Percentiles rank a stretch among this genome's conserved stretches.
phyloP scores from a whole-genome alignment of 768 basidiomycete genomes.

The Mycena capillaripes region DNA sequence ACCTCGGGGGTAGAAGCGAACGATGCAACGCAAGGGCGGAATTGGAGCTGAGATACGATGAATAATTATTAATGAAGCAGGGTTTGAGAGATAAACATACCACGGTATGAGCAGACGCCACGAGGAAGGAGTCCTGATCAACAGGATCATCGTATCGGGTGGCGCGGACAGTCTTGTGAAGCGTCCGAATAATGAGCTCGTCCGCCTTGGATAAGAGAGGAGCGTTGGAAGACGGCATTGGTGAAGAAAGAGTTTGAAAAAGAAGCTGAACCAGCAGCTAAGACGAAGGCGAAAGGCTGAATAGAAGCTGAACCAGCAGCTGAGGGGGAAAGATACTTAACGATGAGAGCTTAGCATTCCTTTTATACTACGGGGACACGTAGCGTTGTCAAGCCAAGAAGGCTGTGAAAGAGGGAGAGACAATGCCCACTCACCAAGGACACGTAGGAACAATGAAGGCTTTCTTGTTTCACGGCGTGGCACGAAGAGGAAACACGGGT shows the following conservation, averaged over 20 bases:
- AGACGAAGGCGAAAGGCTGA: not conserved
- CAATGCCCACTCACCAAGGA: not conserved
- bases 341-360: too few relatives aligned
- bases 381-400: too few relatives aligned
- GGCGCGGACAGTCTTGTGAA: conserved; percentile 11
- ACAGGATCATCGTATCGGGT: conserved; percentile 18
- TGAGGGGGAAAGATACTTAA: conserved; percentile 13
- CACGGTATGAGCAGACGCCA: conserved; percentile 1
- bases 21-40: not conserved
- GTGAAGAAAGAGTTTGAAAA: not conserved
- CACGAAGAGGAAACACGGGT: too few relatives aligned
- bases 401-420: not conserved
- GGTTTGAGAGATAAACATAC: not conserved
- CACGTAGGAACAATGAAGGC: conserved; percentile 5
- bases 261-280: not conserved
- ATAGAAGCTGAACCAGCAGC: not conserved
- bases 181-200: not conserved
- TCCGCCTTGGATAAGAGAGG: conserved; percentile 1
- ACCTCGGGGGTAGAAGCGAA: not conserved
- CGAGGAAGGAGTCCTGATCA: conserved; percentile 19
- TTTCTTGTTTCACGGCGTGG: not conserved
- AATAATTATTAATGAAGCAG: not conserved
- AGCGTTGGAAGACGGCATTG: not conserved
- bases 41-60: not conserved
- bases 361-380: too few relatives aligned